Base-by-base conservation (phyloP, 805 yeast species). In the Wickerhamomyces bisporus region DNA sequence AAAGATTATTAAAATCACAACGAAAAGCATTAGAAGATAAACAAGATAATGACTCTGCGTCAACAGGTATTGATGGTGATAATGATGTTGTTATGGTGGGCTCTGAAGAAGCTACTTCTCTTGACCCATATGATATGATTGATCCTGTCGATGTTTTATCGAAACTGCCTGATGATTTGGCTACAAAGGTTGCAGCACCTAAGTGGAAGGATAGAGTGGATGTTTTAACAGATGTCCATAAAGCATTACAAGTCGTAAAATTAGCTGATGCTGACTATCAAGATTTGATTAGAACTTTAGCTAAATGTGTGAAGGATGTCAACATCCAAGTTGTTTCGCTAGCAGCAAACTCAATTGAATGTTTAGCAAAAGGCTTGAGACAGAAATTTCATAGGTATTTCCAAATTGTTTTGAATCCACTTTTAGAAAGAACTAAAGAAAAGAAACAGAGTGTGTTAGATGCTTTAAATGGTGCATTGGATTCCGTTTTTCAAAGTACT, bases 201-300 rank as follows among this genome's bases (percentile, higher is more conserved):
- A 80, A 82, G 52, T 93, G 98, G 98, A 87, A 88, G 55, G 97
- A 89, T 36, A 71, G 98, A 45, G 87, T 85, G 41, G 96, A 86
- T 48, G 86, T 75, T 0, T 66, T 93, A 39, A 91, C 86, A 34
- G 88, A 79, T 44, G 55, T 71, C 9, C 70, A 67, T 25, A 56
- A 59, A 15, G 62, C 66, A 11, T 63, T 77, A 21, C 62, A 81
- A 31, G 76, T 77, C 2, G 66, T 80, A 32, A 80, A 71, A 45
- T 53, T 80, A 34, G 66, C 65, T n/a, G 68, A 66, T 25, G 85
- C 67, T 37, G 94, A 89, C 55, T 87, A 81, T 58, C 46, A 71
- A 6, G 80, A 71, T 2, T 59, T 89, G n/a, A 61, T 80, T n/a
- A 64, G 79, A 39, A 58, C 70, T 1, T 67, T 87, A 47, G 75